A percentile compares a stretch with the other conserved stretches of the same genome.
Conservation (phyloP, 2,329 filamentous ascomycete genomes). For the Aplosporella prunicola region DNA sequence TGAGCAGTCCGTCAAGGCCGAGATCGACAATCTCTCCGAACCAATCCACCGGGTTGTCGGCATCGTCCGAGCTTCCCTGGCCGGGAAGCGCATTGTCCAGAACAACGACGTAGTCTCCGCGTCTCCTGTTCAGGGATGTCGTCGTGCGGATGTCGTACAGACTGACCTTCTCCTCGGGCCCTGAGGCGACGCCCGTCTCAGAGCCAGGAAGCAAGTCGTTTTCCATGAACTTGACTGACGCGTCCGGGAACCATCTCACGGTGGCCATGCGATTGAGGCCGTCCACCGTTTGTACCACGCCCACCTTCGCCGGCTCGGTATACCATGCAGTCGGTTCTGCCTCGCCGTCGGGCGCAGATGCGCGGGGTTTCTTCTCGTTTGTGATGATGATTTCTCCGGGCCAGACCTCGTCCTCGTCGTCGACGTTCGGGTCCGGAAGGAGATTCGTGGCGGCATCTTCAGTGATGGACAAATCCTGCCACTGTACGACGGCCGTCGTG, state of each 20-base stretch:
- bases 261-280: slow-evolving; percentile 46
- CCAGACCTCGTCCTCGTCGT: slow-evolving; percentile 48
- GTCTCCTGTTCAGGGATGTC: slow-evolving; percentile 38
- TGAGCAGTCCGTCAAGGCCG: slow-evolving; percentile 43
- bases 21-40: slow-evolving; percentile 49
- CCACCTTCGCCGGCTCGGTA: slow-evolving; percentile 40
- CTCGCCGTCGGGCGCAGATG: slow-evolving; percentile 6
- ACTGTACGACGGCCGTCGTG: slow-evolving; percentile 45
- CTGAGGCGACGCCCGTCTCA: slow-evolving; percentile 25
- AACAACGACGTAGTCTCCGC: slow-evolving; percentile 47
- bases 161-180: slow-evolving; percentile 44
- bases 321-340: slow-evolving; percentile 21
- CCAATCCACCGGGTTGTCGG: slow-evolving; percentile 37
- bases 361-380: slow-evolving; percentile 26
- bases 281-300: slow-evolving; percentile 48
- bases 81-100: background rate
- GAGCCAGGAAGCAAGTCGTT: slow-evolving; percentile 34
- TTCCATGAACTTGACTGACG: slow-evolving; percentile 23
- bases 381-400: slow-evolving; percentile 47
- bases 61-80: slow-evolving; percentile 5
- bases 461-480: slow-evolving; percentile 48
- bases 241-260: slow-evolving; percentile 42
- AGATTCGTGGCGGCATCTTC: slow-evolving; percentile 37
- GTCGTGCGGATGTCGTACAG: slow-evolving; percentile 49
- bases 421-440: slow-evolving; percentile 41